phyloP scores from a whole-genome alignment of 106 monocot genomes.

The Iris macrosiphon region DNA sequence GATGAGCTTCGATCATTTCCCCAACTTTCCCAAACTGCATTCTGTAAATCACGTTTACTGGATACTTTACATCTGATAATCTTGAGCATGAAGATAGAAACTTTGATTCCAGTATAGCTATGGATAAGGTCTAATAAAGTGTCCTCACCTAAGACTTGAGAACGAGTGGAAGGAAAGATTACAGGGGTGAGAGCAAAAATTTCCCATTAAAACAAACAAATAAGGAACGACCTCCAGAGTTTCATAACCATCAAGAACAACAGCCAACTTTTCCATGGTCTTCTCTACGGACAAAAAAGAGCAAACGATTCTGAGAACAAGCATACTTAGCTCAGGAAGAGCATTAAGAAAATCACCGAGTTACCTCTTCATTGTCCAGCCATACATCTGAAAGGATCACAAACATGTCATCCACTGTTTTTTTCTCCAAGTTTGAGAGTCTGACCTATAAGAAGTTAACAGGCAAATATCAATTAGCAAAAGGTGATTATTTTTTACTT shows the following conservation, averaged over 20 bases:
- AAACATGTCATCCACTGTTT: conserved; percentile 97
- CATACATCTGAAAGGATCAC: conserved; percentile 97
- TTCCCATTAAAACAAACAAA: conserved; percentile 97
- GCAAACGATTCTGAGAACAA: conserved; percentile 12
- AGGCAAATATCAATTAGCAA: conserved; percentile 7
- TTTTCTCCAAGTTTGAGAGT: conserved; percentile 68
- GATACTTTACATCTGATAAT: neutral
- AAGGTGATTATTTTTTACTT: neutral
- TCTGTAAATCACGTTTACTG: conserved; percentile 23
- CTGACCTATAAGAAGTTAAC: conserved; percentile 43
- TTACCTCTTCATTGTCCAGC: conserved; percentile 91
- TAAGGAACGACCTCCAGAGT: conserved; percentile 88
- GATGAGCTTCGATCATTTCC: conserved; percentile 70
- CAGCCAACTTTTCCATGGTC: conserved; percentile 77
- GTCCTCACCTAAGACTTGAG: conserved; percentile 60
- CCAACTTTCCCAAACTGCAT: conserved; percentile 78
- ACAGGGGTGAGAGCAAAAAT: conserved; percentile 90
- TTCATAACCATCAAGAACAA: conserved; percentile 89
- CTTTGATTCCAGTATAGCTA: neutral
- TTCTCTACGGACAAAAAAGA: conserved; percentile 50
- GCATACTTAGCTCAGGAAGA: no score
- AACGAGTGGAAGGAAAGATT: conserved; percentile 88
- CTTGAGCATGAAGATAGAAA: neutral
- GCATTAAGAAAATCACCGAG: conserved; percentile 4
- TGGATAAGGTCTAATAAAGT: neutral